Evolutionary conservation across 768 basidiomycete genomes (phyloP).

Genomic region (Tulasnella sp.): DNA sequence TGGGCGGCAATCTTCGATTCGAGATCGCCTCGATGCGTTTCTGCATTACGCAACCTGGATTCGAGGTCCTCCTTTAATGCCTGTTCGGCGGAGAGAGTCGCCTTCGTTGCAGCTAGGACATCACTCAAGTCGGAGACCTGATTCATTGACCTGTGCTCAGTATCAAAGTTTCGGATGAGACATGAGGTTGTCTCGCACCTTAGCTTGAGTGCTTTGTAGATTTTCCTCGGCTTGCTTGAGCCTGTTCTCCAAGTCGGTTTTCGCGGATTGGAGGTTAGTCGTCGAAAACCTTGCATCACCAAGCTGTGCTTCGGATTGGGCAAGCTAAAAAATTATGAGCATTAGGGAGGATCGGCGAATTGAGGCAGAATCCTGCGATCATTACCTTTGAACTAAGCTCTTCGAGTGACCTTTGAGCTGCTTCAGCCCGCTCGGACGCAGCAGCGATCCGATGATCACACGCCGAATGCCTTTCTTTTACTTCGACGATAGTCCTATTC

Average conservation of each 20-base stretch:
- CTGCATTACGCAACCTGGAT: neutral
- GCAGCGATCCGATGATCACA: conserved; percentile 2
- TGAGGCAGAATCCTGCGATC: neutral
- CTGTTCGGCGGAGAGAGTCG: neutral
- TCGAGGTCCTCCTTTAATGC: neutral
- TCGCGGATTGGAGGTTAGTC: neutral
- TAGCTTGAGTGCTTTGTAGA: neutral
- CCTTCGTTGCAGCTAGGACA: neutral
- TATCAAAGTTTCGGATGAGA: neutral
- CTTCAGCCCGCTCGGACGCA: neutral
- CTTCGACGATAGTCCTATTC: neutral
- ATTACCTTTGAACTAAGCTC: neutral
- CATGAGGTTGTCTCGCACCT: neutral
- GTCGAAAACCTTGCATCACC: neutral
- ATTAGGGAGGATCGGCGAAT: neutral
- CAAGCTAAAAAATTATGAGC: neutral
- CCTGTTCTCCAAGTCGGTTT: neutral
- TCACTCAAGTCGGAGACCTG: neutral
- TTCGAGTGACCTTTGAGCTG: neutral
- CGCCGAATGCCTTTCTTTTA: neutral
- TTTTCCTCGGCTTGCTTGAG: neutral
- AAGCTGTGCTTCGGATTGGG: neutral
- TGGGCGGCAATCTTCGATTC: neutral
- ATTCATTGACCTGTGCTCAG: neutral
- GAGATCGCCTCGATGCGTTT: neutral